phyloP scores from a whole-genome alignment of 148 eudicot species.

The Polygonum aviculare region DNA sequence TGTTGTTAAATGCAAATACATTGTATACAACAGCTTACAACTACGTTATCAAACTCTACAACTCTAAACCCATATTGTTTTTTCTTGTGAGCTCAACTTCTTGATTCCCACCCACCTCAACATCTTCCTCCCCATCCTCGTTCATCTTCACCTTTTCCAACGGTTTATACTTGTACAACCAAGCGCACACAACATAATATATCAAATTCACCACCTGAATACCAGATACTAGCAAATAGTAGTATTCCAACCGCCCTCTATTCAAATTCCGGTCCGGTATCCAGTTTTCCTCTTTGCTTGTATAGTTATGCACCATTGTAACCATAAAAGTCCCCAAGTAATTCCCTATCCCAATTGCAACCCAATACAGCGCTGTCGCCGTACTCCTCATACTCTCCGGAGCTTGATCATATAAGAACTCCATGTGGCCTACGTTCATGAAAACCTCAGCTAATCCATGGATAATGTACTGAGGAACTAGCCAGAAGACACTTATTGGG shows the following conservation, averaged over 20 bases:
- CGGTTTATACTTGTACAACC: conserved; percentile 31
- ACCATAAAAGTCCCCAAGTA: conserved; percentile 44
- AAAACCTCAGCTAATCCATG: conserved; percentile 45
- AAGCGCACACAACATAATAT: conserved; percentile 28
- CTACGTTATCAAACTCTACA: not conserved
- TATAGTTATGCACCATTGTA: conserved; percentile 34
- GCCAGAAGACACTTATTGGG: conserved; percentile 55
- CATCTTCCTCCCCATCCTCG: conserved; percentile 12
- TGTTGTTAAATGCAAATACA: not conserved
- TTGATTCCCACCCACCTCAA: not conserved
- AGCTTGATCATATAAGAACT: conserved; percentile 51
- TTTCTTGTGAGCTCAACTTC: not conserved
- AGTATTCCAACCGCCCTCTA: conserved; percentile 35
- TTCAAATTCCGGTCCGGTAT: conserved; percentile 36
- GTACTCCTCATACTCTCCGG: conserved; percentile 60
- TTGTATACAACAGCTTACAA: not conserved
- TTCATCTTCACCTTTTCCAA: conserved; percentile 23
- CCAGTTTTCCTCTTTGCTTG: conserved; percentile 33
- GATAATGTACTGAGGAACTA: conserved; percentile 37
- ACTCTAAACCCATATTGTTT: not conserved
- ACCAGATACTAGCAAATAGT: conserved; percentile 29
- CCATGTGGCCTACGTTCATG: conserved; percentile 34
- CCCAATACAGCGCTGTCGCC: conserved; percentile 33
- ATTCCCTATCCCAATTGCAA: conserved; percentile 35
- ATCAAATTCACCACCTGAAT: conserved; percentile 34